Evolutionary conservation across 129 eudicot species (phyloP).

Genomic region (Flaveria ramosissima): DNA sequence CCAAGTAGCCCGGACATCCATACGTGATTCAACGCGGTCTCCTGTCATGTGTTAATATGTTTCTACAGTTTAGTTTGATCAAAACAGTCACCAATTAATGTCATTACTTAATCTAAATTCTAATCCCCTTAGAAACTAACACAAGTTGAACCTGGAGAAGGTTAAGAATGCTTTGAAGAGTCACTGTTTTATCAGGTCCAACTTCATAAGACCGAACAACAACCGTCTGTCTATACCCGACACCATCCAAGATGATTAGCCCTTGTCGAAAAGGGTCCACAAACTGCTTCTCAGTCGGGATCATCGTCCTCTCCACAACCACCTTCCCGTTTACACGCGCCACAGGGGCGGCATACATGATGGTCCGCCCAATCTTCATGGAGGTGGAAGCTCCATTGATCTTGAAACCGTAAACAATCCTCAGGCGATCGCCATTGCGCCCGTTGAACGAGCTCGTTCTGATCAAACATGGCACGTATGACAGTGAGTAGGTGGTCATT

Average conservation of each 20-base stretch:
- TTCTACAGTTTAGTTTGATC: background rate
- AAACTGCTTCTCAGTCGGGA: constrained; percentile 64
- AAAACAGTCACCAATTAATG: background rate
- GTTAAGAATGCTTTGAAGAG: constrained; percentile 67
- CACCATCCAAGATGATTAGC: constrained; percentile 52
- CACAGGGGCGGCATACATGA: constrained; percentile 22
- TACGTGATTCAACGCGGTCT: constrained; percentile 82
- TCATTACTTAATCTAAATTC: background rate
- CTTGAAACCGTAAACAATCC: constrained; percentile 15
- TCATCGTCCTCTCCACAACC: constrained; percentile 34
- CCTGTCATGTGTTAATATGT: constrained; percentile 45
- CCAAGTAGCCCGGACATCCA: constrained; percentile 87
- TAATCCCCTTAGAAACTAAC: background rate
- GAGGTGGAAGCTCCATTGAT: constrained; percentile 29
- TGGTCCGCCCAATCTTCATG: constrained; percentile 20
- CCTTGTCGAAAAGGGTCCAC: constrained; percentile 76
- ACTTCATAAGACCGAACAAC: constrained; percentile 75
- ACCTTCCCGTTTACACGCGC: constrained; percentile 35
- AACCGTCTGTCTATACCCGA: constrained; percentile 66
- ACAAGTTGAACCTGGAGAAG: constrained; percentile 55
- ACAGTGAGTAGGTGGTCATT: constrained; percentile 33
- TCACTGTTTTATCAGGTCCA: constrained; percentile 69
- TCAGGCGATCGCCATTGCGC: constrained; percentile 15
- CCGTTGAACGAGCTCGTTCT: constrained; percentile 1
- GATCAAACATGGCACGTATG: constrained; percentile 26